Conservation (phyloP, 2,329 filamentous ascomycete genomes). For the Stachybotrys elegans region DNA sequence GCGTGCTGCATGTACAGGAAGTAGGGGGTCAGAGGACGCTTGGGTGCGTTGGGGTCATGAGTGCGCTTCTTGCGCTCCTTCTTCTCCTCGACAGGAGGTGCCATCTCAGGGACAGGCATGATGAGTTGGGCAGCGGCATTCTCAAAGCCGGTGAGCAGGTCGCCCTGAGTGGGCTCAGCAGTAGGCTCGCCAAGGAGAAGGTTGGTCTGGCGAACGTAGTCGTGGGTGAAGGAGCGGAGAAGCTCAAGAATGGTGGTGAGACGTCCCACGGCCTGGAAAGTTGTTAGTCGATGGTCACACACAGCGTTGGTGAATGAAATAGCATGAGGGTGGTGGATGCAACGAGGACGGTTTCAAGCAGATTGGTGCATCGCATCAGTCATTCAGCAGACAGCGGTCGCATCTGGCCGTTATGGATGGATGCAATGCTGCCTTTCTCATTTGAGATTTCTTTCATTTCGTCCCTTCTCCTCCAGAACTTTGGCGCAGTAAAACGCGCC, state of each 20-base stretch:
- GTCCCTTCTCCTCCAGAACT: no score
- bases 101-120: slow-evolving; percentile 31
- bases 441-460: no score
- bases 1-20: slow-evolving; percentile 92
- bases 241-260: slow-evolving; percentile 75
- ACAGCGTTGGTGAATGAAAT: neutral
- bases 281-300: slow-evolving; percentile 31
- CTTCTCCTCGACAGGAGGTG: slow-evolving; percentile 58
- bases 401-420: no score
- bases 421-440: no score
- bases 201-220: slow-evolving; percentile 86
- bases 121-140: slow-evolving; percentile 42
- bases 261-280: slow-evolving; percentile 51
- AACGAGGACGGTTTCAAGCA: no score
- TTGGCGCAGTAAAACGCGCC: no score
- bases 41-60: slow-evolving; percentile 89
- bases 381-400: no score
- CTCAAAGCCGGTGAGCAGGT: slow-evolving; percentile 47
- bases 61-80: slow-evolving; percentile 87
- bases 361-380: no score
- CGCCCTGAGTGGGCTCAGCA: slow-evolving; percentile 40
- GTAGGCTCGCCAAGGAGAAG: slow-evolving; percentile 62
- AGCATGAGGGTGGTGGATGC: no score
- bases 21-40: slow-evolving; percentile 89
- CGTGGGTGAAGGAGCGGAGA: slow-evolving; percentile 72